Conservation (phyloP, 495 filamentous ascomycete species). For the Sabuloglossum arenarium region DNA sequence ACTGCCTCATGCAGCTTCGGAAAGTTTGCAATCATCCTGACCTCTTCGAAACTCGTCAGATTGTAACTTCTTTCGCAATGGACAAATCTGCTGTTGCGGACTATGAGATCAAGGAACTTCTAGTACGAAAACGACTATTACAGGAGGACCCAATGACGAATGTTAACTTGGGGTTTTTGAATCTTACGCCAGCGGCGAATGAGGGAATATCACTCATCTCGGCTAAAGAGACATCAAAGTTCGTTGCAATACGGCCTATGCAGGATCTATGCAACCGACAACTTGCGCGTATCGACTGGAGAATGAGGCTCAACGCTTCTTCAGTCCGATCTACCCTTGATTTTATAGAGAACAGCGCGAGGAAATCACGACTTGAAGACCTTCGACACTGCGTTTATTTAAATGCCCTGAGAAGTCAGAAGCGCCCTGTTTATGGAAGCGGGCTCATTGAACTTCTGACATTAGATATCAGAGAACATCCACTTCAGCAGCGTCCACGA, state of each 20-base stretch:
- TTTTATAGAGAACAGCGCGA: conserved; percentile 47
- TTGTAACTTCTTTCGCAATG: conserved; percentile 94
- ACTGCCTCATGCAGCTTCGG: conserved; percentile 91
- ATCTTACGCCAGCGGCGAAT: conserved; percentile 52
- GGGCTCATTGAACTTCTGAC: conserved; percentile 51
- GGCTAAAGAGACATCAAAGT: conserved; percentile 18
- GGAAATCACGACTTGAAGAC: conserved; percentile 54
- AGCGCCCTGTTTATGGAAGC: conserved; percentile 61
- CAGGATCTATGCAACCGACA: conserved; percentile 37
- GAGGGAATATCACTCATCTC: conserved; percentile 28
- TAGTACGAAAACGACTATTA: conserved; percentile 47
- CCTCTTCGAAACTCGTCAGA: conserved; percentile 92
- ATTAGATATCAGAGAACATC: conserved; percentile 33
- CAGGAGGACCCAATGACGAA: conserved; percentile 39
- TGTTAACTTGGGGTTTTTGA: conserved; percentile 58
- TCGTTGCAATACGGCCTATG: conserved; percentile 17
- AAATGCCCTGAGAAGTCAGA: conserved; percentile 60
- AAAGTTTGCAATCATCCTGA: conserved; percentile 99
- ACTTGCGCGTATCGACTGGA: conserved; percentile 35
- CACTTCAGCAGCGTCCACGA: conserved; percentile 31
- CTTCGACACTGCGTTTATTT: conserved; percentile 62
- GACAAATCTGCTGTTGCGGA: conserved; percentile 57
- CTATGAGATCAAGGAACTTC: conserved; percentile 53
- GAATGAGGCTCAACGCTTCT: conserved; percentile 37
- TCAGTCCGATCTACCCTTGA: conserved; percentile 46